Conservation (phyloP, 1,284 basidiomycete species). For the Exsudoporus floridanus region DNA sequence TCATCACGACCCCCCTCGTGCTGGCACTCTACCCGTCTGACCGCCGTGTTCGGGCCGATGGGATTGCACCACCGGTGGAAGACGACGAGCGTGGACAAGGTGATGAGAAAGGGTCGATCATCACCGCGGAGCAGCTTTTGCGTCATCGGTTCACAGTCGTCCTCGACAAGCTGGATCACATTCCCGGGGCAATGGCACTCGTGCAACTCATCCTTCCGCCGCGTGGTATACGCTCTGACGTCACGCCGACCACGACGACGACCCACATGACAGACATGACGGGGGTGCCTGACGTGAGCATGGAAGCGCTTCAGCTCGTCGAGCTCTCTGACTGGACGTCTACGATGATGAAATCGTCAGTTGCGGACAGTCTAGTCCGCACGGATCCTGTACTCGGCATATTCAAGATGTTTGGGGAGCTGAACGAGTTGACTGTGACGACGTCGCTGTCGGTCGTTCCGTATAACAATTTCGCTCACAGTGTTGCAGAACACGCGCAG, state of each 20-base stretch:
- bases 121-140: conserved; percentile 23
- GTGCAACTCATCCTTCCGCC: conserved; percentile 53
- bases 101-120: conserved; percentile 18
- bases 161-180: conserved; percentile 86
- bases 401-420: conserved; percentile 79
- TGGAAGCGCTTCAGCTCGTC: conserved; percentile 81
- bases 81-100: conserved; percentile 8
- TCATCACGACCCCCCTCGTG: conserved; percentile 86
- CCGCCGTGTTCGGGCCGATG: conserved; percentile 37
- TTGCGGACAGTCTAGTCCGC: conserved; percentile 63
- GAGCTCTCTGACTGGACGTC: conserved; percentile 92
- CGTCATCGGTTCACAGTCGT: conserved; percentile 69
- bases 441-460: conserved; percentile 67
- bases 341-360: conserved; percentile 85
- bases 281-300: conserved; percentile 11
- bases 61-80: not conserved
- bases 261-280: not conserved
- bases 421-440: conserved; percentile 69
- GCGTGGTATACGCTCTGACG: not conserved
- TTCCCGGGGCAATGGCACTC: conserved; percentile 72
- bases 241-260: not conserved
- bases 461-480: conserved; percentile 68
- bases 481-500: conserved; percentile 69
- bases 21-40: conserved; percentile 72
- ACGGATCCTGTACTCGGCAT: conserved; percentile 83